These are phyloP conservation scores for Monilinia polystroma DNA, from an alignment of 2,329 filamentous ascomycete species.

Conservation along the genomic window DNA sequence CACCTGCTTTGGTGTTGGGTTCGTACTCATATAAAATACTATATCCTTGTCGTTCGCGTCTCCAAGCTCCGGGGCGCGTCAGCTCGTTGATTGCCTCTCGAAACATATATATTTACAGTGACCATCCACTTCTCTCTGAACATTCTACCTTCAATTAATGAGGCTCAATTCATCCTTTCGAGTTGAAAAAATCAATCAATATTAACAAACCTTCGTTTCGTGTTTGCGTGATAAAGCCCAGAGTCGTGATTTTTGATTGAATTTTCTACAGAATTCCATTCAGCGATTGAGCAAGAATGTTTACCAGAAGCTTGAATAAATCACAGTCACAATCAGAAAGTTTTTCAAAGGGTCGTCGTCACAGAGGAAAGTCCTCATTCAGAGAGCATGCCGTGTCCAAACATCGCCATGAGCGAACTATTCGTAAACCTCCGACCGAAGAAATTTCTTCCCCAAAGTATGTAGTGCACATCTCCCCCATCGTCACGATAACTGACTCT, in stretches of 20 bases:
- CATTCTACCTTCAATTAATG: constrained; percentile 12
- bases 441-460: constrained; percentile 34
- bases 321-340: constrained; percentile 37
- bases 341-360: constrained; percentile 37
- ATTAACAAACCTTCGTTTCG: constrained; percentile 1
- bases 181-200: neutral
- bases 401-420: constrained; percentile 36
- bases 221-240: constrained; percentile 6
- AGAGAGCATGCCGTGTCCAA: constrained; percentile 42
- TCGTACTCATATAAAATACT: constrained; percentile 13
- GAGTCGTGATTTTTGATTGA: constrained; percentile 6
- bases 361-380: constrained; percentile 38
- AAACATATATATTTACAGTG: constrained; percentile 17
- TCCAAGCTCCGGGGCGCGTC: constrained; percentile 9
- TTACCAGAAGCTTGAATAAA: constrained; percentile 34
- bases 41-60: constrained; percentile 16
- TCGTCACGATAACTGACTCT: constrained; percentile 27
- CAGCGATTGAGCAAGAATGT: constrained; percentile 32
- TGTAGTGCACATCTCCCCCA: constrained; percentile 22
- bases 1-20: constrained; percentile 19
- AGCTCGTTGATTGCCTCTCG: constrained; percentile 13
- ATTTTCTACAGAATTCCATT: neutral
- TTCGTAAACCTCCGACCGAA: constrained; percentile 35
- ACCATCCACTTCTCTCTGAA: constrained; percentile 10
- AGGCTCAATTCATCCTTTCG: neutral